Percentiles rank a stretch among this genome's conserved stretches.
These are phyloP conservation scores for Penicillium sp. DNA, from an alignment of 2,329 filamentous ascomycete species.

Conservation along the genomic window DNA sequence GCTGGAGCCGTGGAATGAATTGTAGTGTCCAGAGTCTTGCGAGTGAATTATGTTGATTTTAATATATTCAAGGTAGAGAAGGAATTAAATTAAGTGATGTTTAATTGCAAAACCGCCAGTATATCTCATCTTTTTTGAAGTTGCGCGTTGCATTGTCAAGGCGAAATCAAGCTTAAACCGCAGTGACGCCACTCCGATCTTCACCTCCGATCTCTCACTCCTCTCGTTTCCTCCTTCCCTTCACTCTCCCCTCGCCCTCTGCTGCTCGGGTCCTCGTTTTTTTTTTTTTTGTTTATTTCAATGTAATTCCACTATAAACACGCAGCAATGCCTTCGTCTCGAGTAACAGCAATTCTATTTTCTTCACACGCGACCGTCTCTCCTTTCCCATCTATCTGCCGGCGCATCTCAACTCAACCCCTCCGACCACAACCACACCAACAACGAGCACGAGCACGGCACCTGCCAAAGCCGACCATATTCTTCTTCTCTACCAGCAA, in stretches of 20 bases:
- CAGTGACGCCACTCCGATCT: conserved; percentile 7
- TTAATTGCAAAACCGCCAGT: neutral
- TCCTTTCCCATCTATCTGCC: neutral
- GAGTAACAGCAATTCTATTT: neutral
- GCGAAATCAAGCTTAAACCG: neutral
- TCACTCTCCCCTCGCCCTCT: neutral
- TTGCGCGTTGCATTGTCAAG: neutral
- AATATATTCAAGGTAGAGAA: neutral
- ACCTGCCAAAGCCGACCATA: neutral
- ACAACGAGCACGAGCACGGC: neutral
- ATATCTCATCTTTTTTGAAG: neutral
- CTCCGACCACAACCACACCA: conserved; percentile 1
- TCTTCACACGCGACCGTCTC: neutral
- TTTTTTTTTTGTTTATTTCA: neutral
- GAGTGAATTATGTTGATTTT: neutral
- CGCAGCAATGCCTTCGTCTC: conserved; percentile 1
- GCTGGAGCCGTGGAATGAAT: neutral
- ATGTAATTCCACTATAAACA: neutral
- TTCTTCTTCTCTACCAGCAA: conserved; percentile 49
- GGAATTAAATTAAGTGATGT: no score
- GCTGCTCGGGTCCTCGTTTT: no score
- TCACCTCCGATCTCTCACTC: neutral
- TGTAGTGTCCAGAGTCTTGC: neutral
- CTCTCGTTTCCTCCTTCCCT: neutral
- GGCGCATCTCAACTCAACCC: neutral